Conservation (phyloP, 2,329 filamentous ascomycete genomes). For the Diaporthe ampelina region DNA sequence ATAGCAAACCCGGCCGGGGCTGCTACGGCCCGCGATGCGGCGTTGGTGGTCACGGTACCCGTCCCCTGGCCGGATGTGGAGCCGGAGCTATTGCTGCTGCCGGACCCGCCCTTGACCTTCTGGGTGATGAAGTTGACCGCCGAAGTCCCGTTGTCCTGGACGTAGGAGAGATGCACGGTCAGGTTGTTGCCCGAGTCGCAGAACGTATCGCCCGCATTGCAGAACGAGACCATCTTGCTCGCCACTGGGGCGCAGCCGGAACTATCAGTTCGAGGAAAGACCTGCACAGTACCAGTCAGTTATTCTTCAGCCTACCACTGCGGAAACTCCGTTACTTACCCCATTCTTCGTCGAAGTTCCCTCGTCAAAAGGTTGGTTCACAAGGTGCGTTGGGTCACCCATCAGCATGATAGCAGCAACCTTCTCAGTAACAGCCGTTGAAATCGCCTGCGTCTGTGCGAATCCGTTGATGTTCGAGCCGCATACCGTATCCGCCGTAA, state of each 20-base stretch:
- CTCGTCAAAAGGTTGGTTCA: constrained; percentile 41
- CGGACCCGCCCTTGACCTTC: constrained; percentile 41
- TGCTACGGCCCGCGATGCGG: neutral
- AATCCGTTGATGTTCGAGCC: constrained; percentile 42
- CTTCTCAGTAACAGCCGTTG: constrained; percentile 26
- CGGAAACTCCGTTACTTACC: constrained; percentile 37
- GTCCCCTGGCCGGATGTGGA: neutral
- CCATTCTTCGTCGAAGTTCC: constrained; percentile 45
- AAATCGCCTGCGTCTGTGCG: constrained; percentile 37
- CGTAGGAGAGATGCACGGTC: constrained; percentile 45
- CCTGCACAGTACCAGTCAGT: constrained; percentile 27
- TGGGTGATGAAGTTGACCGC: constrained; percentile 45
- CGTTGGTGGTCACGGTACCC: neutral
- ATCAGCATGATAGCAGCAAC: constrained; percentile 45
- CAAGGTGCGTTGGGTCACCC: constrained; percentile 45
- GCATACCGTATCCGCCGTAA: constrained; percentile 46
- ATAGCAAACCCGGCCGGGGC: constrained; percentile 1
- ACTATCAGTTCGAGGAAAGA: constrained; percentile 45
- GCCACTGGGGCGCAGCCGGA: constrained; percentile 44
- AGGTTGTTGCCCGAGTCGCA: constrained; percentile 45
- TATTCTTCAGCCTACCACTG: neutral
- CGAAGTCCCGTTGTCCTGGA: constrained; percentile 45
- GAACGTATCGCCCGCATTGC: constrained; percentile 47
- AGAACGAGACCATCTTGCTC: constrained; percentile 46
- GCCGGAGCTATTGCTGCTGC: constrained; percentile 11